Percentiles rank a stretch among this genome's conserved stretches.
These are phyloP conservation scores for Chalciporus pseudorubinellus DNA, from an alignment of 768 basidiomycete species.

Conservation along the genomic window DNA sequence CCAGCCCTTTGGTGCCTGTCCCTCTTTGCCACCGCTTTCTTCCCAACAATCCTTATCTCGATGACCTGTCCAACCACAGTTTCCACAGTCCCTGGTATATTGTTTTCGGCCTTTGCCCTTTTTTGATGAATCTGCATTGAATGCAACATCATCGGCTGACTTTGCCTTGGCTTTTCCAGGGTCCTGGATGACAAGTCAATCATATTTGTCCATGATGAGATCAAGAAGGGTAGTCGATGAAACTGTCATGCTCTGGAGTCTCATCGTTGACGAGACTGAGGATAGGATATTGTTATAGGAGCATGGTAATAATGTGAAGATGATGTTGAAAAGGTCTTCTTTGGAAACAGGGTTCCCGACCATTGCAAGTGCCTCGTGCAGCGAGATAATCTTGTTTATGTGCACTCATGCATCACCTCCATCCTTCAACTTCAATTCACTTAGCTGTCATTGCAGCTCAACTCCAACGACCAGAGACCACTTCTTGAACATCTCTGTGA, in stretches of 20 bases:
- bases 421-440: constrained; percentile 16
- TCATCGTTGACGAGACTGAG: constrained; percentile 5
- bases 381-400: constrained; percentile 27
- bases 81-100: background rate
- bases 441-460: background rate
- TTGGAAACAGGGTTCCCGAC: constrained; percentile 32
- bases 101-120: background rate
- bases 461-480: background rate
- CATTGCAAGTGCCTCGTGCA: constrained; percentile 33
- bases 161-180: background rate
- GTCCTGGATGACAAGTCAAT: background rate
- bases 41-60: constrained; percentile 1
- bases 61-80: constrained; percentile 7
- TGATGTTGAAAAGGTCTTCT: constrained; percentile 33
- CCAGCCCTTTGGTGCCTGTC: background rate
- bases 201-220: constrained; percentile 13
- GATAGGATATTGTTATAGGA: constrained; percentile 33
- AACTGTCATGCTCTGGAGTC: background rate
- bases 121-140: background rate
- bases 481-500: background rate
- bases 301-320: constrained; percentile 35
- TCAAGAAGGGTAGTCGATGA: constrained; percentile 4
- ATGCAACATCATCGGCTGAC: background rate
- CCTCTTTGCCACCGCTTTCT: constrained; percentile 1
- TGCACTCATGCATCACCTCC: constrained; percentile 32